phyloP scores from a whole-genome alignment of 1,284 basidiomycete genomes.

The Abortiporus biennis region DNA sequence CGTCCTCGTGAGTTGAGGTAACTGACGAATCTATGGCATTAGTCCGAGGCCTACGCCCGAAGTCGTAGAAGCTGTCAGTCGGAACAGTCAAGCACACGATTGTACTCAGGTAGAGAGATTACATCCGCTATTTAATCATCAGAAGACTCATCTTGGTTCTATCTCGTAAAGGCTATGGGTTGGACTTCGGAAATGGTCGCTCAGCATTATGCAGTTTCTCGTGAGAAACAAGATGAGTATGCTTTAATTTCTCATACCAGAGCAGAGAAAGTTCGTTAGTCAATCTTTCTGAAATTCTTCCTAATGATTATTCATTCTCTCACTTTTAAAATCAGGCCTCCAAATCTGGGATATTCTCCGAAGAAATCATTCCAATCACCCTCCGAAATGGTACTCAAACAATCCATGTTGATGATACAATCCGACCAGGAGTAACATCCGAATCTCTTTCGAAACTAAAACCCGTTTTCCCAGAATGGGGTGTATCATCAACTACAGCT shows the following conservation, averaged over 20 bases:
- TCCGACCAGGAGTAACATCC: constrained; percentile 71
- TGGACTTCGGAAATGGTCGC: constrained; percentile 91
- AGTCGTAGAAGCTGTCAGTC: constrained; percentile 51
- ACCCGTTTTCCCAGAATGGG: constrained; percentile 78
- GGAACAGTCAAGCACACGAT: constrained; percentile 57
- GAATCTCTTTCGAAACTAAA: constrained; percentile 65
- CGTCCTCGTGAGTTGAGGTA: neutral
- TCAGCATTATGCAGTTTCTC: constrained; percentile 64
- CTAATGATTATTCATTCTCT: neutral
- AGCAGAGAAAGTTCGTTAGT: constrained; percentile 48
- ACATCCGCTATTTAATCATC: neutral
- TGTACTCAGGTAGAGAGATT: constrained; percentile 62
- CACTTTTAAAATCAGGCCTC: constrained; percentile 41
- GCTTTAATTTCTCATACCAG: constrained; percentile 79
- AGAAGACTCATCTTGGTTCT: neutral
- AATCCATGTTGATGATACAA: constrained; percentile 71
- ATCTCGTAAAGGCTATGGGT: constrained; percentile 74
- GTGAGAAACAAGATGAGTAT: constrained; percentile 77
- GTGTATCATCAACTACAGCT: constrained; percentile 69
- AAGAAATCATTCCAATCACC: constrained; percentile 78
- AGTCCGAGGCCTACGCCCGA: constrained; percentile 77
- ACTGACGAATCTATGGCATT: constrained; percentile 4
- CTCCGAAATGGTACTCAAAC: constrained; percentile 49
- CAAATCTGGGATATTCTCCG: constrained; percentile 59
- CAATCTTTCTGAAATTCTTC: too few relatives aligned